phyloP scores from a whole-genome alignment of 257 asterid species.

The Thymus quinquecostatus region DNA sequence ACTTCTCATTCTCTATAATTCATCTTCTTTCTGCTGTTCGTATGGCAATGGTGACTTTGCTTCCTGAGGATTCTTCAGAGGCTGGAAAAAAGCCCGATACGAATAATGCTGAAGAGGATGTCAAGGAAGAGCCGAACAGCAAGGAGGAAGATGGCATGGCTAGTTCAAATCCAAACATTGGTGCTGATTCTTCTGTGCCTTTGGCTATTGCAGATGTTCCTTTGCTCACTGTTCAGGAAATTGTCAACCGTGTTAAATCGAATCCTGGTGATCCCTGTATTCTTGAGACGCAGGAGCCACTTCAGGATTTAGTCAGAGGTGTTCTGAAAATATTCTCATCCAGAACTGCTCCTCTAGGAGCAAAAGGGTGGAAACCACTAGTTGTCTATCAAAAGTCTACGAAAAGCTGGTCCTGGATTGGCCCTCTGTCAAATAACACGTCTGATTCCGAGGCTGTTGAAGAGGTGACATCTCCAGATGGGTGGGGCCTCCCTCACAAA shows the following conservation, averaged over 20 bases:
- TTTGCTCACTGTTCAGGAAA: slow-evolving; percentile 77
- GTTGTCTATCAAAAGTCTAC: slow-evolving; percentile 74
- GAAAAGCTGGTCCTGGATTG: slow-evolving; percentile 95
- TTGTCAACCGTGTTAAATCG: slow-evolving; percentile 80
- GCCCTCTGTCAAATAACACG: slow-evolving; percentile 60
- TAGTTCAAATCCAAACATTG: slow-evolving; percentile 46
- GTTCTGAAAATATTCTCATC: slow-evolving; percentile 89
- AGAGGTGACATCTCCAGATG: slow-evolving; percentile 90
- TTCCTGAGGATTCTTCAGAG: slow-evolving; percentile 74
- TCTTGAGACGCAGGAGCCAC: slow-evolving; percentile 98
- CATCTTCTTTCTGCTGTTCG: slow-evolving; percentile 99
- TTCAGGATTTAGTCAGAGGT: slow-evolving; percentile 94
- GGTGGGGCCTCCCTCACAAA: slow-evolving; percentile 96
- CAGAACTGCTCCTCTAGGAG: slow-evolving; percentile 94
- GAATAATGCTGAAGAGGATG: slow-evolving; percentile 49
- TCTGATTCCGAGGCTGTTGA: slow-evolving; percentile 66
- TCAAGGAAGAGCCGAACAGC: slow-evolving; percentile 50
- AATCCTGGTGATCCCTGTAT: slow-evolving; percentile 94
- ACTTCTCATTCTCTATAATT: slow-evolving; percentile 87
- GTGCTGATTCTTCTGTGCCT: slow-evolving; percentile 44
- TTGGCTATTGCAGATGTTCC: slow-evolving; percentile 59
- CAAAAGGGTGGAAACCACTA: slow-evolving; percentile 98
- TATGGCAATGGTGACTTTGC: slow-evolving; percentile 71
- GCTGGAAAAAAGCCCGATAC: slow-evolving; percentile 48
- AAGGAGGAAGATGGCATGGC: slow-evolving; percentile 50